Percentiles rank a stretch among this genome's conserved stretches.
These are phyloP conservation scores for Neocallimastix lanati DNA, from an alignment of 192 early-diverging fungal species.

Conservation along the genomic window DNA sequence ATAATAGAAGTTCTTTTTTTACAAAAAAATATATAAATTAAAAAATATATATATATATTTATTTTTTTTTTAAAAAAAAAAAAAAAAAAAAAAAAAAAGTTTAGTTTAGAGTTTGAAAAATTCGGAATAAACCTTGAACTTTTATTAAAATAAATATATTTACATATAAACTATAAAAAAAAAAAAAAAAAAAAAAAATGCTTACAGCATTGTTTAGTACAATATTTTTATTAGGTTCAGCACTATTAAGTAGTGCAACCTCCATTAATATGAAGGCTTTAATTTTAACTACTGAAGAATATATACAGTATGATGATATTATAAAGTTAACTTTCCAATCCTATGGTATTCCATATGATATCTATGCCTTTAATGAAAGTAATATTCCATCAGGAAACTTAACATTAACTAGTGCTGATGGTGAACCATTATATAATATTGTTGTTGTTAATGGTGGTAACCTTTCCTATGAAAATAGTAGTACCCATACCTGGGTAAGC, in stretches of 20 bases:
- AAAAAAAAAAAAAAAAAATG: not conserved
- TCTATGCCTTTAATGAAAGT: not conserved
- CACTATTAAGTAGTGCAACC: not conserved
- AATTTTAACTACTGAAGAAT: not conserved
- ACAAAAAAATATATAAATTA: no score
- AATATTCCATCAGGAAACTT: not conserved
- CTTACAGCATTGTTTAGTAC: not conserved
- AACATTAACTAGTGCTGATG: not conserved
- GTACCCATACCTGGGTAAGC: not conserved
- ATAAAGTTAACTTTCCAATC: not conserved
- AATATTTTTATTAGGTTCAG: not conserved
- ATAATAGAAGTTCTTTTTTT: no score
- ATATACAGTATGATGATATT: not conserved
- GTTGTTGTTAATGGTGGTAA: not conserved
- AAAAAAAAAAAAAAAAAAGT: no score
- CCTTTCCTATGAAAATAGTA: not conserved
- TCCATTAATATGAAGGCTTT: not conserved
- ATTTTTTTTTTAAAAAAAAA: no score
- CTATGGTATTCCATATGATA: not conserved
- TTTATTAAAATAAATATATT: no score
- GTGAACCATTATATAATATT: not conserved
- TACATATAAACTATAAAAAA: no score
- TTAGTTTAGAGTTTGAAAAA: no score
- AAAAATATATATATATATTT: no score
- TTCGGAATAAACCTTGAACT: no score